These are phyloP conservation scores for Achlya hypogyna DNA, from an alignment of 352 stramenopile genomes.

Conservation along the genomic window DNA sequence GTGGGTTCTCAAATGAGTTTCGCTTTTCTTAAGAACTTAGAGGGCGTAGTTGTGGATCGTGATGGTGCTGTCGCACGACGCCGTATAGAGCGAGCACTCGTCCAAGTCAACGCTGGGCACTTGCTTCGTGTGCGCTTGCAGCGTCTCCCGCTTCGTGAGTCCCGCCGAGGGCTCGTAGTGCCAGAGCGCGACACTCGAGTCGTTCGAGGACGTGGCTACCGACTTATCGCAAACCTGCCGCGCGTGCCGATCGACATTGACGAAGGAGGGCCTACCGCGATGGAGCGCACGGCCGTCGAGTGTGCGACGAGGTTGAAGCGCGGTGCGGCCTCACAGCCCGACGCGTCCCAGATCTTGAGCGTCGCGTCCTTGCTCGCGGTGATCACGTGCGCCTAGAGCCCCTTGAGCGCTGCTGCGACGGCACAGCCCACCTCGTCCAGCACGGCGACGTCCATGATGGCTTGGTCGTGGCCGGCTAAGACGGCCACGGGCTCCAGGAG, in stretches of 20 bases:
- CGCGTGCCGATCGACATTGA: too few species aligned
- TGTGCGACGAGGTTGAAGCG: not conserved
- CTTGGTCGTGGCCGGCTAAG: slow-evolving; percentile 83
- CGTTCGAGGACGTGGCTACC: slow-evolving; percentile 12
- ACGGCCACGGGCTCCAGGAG: slow-evolving; percentile 13
- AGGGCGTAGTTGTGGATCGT: slow-evolving; percentile 9
- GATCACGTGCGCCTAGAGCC: not conserved
- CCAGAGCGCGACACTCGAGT: slow-evolving; percentile 9
- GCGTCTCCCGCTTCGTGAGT: not conserved
- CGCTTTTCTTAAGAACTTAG: too few species aligned
- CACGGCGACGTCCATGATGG: slow-evolving; percentile 91
- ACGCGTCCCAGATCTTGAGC: slow-evolving; percentile 10
- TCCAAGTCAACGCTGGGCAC: slow-evolving; percentile 6
- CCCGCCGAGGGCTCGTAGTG: not conserved
- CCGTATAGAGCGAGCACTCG: slow-evolving; percentile 9
- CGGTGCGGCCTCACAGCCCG: not conserved
- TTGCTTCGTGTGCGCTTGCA: slow-evolving; percentile 12
- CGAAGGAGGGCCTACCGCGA: not conserved
- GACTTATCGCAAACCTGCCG: slow-evolving; percentile 6
- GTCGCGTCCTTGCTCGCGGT: slow-evolving; percentile 10
- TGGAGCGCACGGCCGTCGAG: not conserved
- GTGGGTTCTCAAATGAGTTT: too few species aligned
- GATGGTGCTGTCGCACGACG: slow-evolving; percentile 10
- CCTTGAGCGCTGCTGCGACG: slow-evolving; percentile 36
- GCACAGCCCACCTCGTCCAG: slow-evolving; percentile 74